A percentile compares a stretch with the other conserved stretches of the same genome.
Conservation (phyloP, 2,329 filamentous ascomycete genomes). For the Fusarium staphyleae region DNA sequence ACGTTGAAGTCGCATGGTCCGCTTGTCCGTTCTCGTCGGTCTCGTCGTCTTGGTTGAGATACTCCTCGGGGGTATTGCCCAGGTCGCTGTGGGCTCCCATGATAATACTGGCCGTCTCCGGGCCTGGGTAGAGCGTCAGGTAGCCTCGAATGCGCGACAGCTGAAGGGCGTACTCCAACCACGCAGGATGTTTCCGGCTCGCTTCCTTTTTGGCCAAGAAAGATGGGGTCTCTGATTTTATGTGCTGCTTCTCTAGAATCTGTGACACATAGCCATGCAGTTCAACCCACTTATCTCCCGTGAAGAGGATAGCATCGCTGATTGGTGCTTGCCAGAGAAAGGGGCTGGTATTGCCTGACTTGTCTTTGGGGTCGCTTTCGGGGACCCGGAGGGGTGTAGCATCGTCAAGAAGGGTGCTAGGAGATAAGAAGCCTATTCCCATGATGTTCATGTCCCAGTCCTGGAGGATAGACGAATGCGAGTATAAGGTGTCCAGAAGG, state of each 20-base stretch:
- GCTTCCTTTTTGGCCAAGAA: constrained; percentile 63
- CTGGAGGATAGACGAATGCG: constrained; percentile 53
- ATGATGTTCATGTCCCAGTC: constrained; percentile 66
- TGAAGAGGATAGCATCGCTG: constrained; percentile 81
- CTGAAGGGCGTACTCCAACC: constrained; percentile 80
- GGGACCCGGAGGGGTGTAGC: constrained; percentile 61
- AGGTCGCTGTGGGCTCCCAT: constrained; percentile 82
- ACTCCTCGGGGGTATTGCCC: constrained; percentile 75
- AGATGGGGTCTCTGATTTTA: constrained; percentile 46
- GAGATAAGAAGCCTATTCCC: constrained; percentile 81
- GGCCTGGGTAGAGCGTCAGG: constrained; percentile 78
- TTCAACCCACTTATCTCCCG: constrained; percentile 87
- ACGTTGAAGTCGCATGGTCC: constrained; percentile 38
- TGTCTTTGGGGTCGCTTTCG: constrained; percentile 18
- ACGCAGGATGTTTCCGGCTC: constrained; percentile 74
- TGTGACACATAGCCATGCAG: constrained; percentile 80
- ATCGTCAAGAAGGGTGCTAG: constrained; percentile 68
- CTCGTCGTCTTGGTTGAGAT: constrained; percentile 44
- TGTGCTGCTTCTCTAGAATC: constrained; percentile 58
- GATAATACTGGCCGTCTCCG: constrained; percentile 60
- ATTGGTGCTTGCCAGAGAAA: constrained; percentile 89
- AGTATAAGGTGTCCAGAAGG: constrained; percentile 80
- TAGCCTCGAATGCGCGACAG: constrained; percentile 80
- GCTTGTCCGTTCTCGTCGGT: constrained; percentile 42
- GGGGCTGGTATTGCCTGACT: constrained; percentile 51